These are phyloP conservation scores for Penicillium dipodomyicola DNA, from an alignment of 495 filamentous ascomycete genomes.

Conservation along the genomic window DNA sequence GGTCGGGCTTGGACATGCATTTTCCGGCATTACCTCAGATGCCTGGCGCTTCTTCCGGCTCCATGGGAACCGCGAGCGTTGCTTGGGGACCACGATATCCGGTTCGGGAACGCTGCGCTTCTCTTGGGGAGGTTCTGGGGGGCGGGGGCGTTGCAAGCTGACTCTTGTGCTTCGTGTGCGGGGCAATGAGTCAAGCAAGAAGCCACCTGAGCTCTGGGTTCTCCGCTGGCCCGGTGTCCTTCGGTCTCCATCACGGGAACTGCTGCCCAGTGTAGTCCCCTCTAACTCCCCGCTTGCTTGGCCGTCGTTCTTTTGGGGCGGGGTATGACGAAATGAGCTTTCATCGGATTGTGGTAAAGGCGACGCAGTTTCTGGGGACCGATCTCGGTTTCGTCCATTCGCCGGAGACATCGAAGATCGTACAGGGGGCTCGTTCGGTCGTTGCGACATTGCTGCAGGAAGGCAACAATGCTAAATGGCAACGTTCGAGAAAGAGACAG, in stretches of 20 bases:
- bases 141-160: constrained; percentile 26
- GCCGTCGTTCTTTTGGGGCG: constrained; percentile 32
- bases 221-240: constrained; percentile 29
- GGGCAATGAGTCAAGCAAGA: constrained; percentile 45
- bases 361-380: constrained; percentile 4
- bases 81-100: constrained; percentile 37
- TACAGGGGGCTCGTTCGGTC: constrained; percentile 19
- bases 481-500: constrained; percentile 26
- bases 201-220: constrained; percentile 43
- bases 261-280: constrained; percentile 41
- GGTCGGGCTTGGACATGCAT: constrained; percentile 11
- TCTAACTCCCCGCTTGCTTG: constrained; percentile 40
- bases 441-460: constrained; percentile 28
- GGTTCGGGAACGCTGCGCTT: constrained; percentile 36
- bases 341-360: constrained; percentile 20
- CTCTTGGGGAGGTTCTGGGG: constrained; percentile 28
- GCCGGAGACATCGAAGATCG: constrained; percentile 19
- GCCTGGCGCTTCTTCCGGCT: constrained; percentile 34
- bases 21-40: constrained; percentile 18
- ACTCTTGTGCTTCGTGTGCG: constrained; percentile 30
- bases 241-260: constrained; percentile 40
- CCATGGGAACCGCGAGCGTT: constrained; percentile 41
- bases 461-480: constrained; percentile 23
- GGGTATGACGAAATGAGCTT: constrained; percentile 17
- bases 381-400: constrained; percentile 16